Evolutionary conservation across 2,329 filamentous ascomycete genomes (phyloP), one percentile per base, ranked within the genome.

Genomic region (Zelopaecilomyces penicillatus): DNA sequence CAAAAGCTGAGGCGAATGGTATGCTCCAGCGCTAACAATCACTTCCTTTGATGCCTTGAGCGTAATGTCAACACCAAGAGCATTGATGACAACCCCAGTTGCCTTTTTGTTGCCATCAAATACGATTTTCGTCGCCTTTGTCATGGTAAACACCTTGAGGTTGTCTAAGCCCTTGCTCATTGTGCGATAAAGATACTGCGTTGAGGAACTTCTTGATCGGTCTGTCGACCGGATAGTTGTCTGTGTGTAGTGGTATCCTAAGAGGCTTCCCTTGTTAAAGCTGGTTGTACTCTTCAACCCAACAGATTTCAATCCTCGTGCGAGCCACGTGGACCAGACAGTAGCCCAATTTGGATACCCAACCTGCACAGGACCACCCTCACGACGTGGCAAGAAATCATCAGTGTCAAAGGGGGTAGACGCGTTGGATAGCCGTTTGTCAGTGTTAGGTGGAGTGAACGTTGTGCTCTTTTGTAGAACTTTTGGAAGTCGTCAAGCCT

Each of bases 1-100:
- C 3, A 78, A 66, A 5, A 77, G 63, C 48, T 75, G 70, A 0
- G 74, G 74, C 4, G 68, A 67, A 54, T 74, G 73, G 53, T 75
- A 71, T 3, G 67, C 60, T 10, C 74, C 74, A 1, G 68, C 71
- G 0, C 67, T 65, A 8, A 52, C 28, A 26, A 52, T 54, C 7
- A 51, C 46, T 29, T 53, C 51, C 10, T 48, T 43, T 12, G 7
- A 39, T 6, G 46, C 48, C 4, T 35, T 38, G 5, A 52, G 41
- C 58, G 19, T 19, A 19, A 19, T 19, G 19, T 19, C 19, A 19
- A 19, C 19, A 19, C 32, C 32, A 9, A 9, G 9, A 34, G 32
- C 12, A 34, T 34, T 12, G 32, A 34, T 34, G 32, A 34, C 32
- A 9, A 34, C 32, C 32, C 32, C 32, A 12, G 32, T 34, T 9